A percentile compares a stretch with the other conserved stretches of the same genome.
phyloP scores from a whole-genome alignment of 2,329 filamentous ascomycete species.

The Sporothrix schenckii region DNA sequence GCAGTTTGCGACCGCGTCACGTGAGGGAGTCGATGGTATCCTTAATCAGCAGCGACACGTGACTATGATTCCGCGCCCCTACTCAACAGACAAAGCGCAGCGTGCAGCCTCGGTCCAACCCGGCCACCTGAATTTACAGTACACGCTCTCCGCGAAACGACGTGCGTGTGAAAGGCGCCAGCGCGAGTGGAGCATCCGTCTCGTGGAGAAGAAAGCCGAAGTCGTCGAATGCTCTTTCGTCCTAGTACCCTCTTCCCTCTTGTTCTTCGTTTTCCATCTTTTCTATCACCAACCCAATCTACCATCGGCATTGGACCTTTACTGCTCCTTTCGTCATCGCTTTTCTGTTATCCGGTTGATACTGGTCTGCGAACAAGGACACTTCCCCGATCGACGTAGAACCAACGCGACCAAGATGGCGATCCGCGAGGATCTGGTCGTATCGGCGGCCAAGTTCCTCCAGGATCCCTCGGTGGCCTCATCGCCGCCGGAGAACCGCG shows the following conservation, averaged over 20 bases:
- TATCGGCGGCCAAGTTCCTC: conserved; percentile 82
- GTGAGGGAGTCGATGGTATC: neutral
- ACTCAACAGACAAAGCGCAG: neutral
- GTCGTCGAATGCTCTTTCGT: neutral
- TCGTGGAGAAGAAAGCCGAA: conserved; percentile 19
- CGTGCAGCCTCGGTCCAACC: conserved; percentile 40
- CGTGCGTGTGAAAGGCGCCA: conserved; percentile 17
- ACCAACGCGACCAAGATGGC: conserved; percentile 57
- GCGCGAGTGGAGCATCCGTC: conserved; percentile 20
- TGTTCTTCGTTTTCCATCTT: neutral
- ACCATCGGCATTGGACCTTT: conserved; percentile 5
- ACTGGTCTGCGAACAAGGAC: neutral
- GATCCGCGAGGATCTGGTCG: conserved; percentile 91
- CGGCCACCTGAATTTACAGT: conserved; percentile 37
- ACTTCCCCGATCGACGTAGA: neutral
- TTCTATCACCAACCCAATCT: neutral
- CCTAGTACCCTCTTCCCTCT: conserved; percentile 5
- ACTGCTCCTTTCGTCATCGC: neutral
- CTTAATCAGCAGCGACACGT: conserved; percentile 26
- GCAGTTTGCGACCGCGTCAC: conserved; percentile 17
- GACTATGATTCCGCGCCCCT: conserved; percentile 6
- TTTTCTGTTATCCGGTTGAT: neutral
- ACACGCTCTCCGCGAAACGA: conserved; percentile 26
- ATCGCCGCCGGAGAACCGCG: conserved; percentile 87
- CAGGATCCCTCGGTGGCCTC: conserved; percentile 90